Percentiles rank a stretch among this genome's conserved stretches.
phyloP scores from a whole-genome alignment of 2,329 filamentous ascomycete species.

The Daldinia eschscholtzii region DNA sequence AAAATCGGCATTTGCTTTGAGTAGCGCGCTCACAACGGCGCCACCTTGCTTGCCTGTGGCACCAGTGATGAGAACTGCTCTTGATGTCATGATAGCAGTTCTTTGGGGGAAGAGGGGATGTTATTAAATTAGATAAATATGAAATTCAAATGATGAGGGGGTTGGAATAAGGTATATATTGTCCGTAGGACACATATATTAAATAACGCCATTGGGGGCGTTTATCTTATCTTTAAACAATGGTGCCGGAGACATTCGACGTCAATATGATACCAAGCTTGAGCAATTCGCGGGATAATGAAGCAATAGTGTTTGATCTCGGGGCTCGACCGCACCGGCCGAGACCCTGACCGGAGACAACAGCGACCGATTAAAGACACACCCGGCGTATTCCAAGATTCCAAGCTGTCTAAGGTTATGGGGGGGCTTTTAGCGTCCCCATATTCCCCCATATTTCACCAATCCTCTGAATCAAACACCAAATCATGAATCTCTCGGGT shows the following conservation, averaged over 20 bases:
- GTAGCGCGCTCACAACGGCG: slow-evolving; percentile 52
- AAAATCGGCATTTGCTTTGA: slow-evolving; percentile 54
- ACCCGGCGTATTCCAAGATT: background rate
- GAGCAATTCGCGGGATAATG: slow-evolving; percentile 20
- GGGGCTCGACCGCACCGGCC: slow-evolving; percentile 21
- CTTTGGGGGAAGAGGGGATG: background rate
- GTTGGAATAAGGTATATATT: background rate
- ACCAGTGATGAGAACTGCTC: slow-evolving; percentile 53
- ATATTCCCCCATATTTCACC: background rate
- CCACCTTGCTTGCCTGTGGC: slow-evolving; percentile 57
- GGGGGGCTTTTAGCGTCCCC: background rate
- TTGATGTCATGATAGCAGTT: slow-evolving; percentile 23
- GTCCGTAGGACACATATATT: background rate
- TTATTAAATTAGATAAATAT: background rate
- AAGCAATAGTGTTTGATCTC: slow-evolving; percentile 28
- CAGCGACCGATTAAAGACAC: slow-evolving; percentile 34
- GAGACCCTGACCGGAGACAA: slow-evolving; percentile 16
- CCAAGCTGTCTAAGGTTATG: background rate
- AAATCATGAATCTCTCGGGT: slow-evolving; percentile 8
- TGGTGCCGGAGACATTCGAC: background rate
- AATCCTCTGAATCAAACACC: background rate
- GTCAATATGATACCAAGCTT: slow-evolving; percentile 32
- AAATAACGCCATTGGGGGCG: background rate
- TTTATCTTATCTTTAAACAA: background rate
- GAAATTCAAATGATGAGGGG: background rate